Evolutionary conservation across 75 land plant genomes (phyloP).

Genomic region (Larix kaempferi): DNA sequence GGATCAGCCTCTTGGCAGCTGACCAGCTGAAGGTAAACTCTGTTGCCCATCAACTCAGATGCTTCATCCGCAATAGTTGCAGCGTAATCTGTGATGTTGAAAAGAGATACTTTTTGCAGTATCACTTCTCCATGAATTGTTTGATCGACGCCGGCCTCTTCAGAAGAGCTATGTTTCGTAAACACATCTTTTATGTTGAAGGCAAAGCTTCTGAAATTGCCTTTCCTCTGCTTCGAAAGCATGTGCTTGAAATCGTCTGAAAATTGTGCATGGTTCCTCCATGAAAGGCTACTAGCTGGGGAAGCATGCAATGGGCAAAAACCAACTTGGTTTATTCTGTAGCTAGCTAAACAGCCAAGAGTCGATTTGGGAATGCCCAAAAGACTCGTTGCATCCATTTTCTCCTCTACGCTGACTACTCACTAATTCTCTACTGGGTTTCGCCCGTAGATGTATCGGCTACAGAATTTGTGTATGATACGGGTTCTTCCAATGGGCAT

Average conservation of each 20-base stretch:
- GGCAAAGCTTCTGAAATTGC: neutral
- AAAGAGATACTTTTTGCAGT: neutral
- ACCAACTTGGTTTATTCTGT: neutral
- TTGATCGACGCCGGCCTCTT: neutral
- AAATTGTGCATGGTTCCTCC: neutral
- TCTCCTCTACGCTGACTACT: neutral
- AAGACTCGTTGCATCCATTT: neutral
- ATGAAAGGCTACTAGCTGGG: neutral
- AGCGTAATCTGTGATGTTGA: neutral
- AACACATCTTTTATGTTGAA: neutral
- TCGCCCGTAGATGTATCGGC: too few relatives aligned
- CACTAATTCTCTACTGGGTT: neutral
- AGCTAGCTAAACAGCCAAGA: neutral
- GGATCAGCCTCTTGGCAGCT: neutral
- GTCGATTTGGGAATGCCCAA: neutral
- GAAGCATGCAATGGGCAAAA: neutral
- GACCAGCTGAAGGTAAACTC: neutral
- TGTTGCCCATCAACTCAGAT: conserved; percentile 1
- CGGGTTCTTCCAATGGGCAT: too few relatives aligned
- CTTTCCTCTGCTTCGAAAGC: neutral
- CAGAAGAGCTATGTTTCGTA: neutral
- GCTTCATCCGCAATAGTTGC: neutral
- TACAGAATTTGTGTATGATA: too few relatives aligned
- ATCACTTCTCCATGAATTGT: neutral
- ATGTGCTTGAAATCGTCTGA: neutral